Percentiles rank a stretch among this genome's conserved stretches.
Conservation (phyloP, 2,329 filamentous ascomycete species). For the Trichoderma sp. region DNA sequence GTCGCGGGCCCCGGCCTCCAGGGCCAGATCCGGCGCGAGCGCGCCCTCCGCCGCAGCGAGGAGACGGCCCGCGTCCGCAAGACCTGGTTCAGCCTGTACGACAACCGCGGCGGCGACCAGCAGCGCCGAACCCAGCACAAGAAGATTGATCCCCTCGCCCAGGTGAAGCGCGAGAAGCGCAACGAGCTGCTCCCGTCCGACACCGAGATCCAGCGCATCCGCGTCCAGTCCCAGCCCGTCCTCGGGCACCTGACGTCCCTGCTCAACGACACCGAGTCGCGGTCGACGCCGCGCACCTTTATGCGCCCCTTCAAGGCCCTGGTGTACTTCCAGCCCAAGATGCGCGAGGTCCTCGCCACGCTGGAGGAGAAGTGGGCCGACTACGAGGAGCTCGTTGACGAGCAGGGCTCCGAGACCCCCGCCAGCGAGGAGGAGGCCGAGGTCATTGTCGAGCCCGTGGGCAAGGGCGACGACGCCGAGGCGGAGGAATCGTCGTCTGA, state of each 20-base stretch:
- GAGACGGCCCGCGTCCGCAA: conserved; percentile 41
- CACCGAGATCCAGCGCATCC: conserved; percentile 42
- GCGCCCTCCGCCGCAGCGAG: conserved; percentile 42
- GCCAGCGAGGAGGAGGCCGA: conserved; percentile 36
- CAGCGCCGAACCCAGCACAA: not conserved
- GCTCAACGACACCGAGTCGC: conserved; percentile 42
- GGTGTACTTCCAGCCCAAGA: conserved; percentile 47
- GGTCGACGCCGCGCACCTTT: conserved; percentile 45
- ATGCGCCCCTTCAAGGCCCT: conserved; percentile 47
- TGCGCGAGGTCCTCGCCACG: conserved; percentile 43
- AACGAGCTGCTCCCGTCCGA: conserved; percentile 35
- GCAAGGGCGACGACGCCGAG: not conserved
- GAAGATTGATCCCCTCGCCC: conserved; percentile 31
- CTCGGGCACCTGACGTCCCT: conserved; percentile 45
- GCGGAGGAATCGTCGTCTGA: conserved; percentile 13
- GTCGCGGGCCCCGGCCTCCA: conserved; percentile 41
- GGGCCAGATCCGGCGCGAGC: conserved; percentile 46
- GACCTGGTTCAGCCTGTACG: conserved; percentile 34
- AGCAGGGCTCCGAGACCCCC: conserved; percentile 32
- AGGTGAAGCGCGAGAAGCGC: conserved; percentile 33
- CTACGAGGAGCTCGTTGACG: conserved; percentile 38
- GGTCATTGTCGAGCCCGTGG: conserved; percentile 34
- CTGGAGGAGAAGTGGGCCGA: conserved; percentile 49
- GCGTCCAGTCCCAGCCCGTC: conserved; percentile 47
- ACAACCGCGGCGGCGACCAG: not conserved